Conservation (phyloP, 352 stramenopile species). For the Globisporangium canariense region DNA sequence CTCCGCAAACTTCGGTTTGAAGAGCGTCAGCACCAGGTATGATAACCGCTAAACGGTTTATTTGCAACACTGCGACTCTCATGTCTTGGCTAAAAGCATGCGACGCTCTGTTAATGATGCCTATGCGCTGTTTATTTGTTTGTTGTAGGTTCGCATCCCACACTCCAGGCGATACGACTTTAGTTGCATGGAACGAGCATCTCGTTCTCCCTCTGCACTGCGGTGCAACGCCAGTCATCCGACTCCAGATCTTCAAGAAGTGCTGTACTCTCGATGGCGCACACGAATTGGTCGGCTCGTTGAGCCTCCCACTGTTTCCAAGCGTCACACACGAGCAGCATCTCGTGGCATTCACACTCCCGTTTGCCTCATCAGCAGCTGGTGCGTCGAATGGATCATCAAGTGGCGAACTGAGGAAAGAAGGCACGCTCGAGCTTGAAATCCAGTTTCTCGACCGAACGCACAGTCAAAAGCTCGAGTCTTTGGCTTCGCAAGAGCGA, state of each 20-base stretch:
- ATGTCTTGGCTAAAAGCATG: not conserved
- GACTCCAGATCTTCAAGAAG: constrained; percentile 22
- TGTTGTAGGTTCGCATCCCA: not conserved
- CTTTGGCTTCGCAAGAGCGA: not conserved
- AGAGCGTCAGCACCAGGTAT: constrained; percentile 5
- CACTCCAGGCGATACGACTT: not conserved
- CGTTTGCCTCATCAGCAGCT: constrained; percentile 15
- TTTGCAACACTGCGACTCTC: not conserved
- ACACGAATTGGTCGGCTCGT: constrained; percentile 20
- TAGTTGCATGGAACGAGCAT: constrained; percentile 36
- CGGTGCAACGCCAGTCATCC: constrained; percentile 18
- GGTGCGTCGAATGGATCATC: not conserved
- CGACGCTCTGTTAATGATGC: not conserved
- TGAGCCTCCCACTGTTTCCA: constrained; percentile 30
- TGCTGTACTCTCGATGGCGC: not conserved
- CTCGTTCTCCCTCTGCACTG: constrained; percentile 19
- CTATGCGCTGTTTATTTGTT: not conserved
- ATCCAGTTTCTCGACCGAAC: constrained; percentile 28
- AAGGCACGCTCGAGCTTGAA: constrained; percentile 28
- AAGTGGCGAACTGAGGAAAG: not conserved
- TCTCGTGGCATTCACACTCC: constrained; percentile 28
- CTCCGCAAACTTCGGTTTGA: not conserved
- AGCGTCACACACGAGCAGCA: constrained; percentile 23
- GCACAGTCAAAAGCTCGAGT: not conserved
- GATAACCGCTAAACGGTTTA: not conserved